Percentiles rank a stretch among this genome's conserved stretches.
phyloP scores from a whole-genome alignment of 192 early-diverging fungal species.

The Coemansia sp. region DNA sequence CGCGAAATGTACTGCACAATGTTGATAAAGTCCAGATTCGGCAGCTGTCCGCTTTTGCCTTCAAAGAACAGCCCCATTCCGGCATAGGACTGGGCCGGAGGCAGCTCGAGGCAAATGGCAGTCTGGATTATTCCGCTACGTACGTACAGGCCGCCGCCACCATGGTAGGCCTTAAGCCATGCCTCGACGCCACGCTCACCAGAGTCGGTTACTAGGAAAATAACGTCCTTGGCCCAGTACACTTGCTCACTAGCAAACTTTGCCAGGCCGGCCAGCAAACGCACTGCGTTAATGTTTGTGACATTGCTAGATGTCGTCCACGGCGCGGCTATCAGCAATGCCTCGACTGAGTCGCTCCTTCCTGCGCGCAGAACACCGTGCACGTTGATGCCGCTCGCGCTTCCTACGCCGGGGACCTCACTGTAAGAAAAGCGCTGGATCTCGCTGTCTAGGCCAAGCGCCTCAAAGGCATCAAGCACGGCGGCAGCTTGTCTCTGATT shows the following conservation, averaged over 20 bases:
- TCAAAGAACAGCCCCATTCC: slow-evolving; percentile 72
- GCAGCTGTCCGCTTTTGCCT: slow-evolving; percentile 86
- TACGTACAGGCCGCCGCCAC: slow-evolving; percentile 32
- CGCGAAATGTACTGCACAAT: slow-evolving; percentile 60
- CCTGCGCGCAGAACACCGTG: slow-evolving; percentile 79
- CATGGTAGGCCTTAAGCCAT: slow-evolving; percentile 91
- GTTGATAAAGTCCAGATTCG: slow-evolving; percentile 88
- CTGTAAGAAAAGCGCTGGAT: slow-evolving; percentile 25
- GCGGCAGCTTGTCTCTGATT: slow-evolving; percentile 7
- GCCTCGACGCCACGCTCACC: slow-evolving; percentile 71
- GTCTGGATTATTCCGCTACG: slow-evolving; percentile 81
- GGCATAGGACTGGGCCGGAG: slow-evolving; percentile 52
- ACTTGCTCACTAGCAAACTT: slow-evolving; percentile 53
- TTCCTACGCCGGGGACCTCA: slow-evolving; percentile 25
- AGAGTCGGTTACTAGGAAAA: slow-evolving; percentile 80
- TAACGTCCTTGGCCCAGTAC: slow-evolving; percentile 91
- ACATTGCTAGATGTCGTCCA: slow-evolving; percentile 64
- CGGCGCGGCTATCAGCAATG: slow-evolving; percentile 77
- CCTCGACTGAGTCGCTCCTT: slow-evolving; percentile 83
- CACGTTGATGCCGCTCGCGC: slow-evolving; percentile 60
- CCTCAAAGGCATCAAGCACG: slow-evolving; percentile 11
- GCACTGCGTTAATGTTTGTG: slow-evolving; percentile 25
- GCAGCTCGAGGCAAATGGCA: slow-evolving; percentile 83
- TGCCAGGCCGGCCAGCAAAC: slow-evolving; percentile 39
- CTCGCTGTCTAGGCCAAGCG: slow-evolving; percentile 40